Evolutionary conservation across 306 rosid genomes (phyloP).

Genomic region (Quercus engelmannii): DNA sequence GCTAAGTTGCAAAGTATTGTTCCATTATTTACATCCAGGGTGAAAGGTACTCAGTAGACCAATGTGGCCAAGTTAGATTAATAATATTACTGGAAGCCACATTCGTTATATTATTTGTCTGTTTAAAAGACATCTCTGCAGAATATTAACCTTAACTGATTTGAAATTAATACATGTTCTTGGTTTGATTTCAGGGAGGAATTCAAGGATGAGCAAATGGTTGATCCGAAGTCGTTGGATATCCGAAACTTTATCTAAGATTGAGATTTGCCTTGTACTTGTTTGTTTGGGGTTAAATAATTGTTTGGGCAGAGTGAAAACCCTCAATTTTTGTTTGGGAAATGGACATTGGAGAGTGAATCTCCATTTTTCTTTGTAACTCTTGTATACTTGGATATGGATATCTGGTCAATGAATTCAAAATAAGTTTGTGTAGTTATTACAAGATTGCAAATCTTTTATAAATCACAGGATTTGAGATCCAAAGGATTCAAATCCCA

Average conservation of each 20-base stretch:
- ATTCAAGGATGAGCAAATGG: constrained; percentile 75
- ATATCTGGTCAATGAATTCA: not conserved
- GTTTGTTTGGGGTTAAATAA: constrained; percentile 19
- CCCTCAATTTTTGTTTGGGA: constrained; percentile 31
- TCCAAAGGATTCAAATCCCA: not conserved
- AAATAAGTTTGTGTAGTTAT: not conserved
- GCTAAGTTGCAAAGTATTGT: not conserved
- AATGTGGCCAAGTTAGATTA: not conserved
- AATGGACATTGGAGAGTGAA: constrained; percentile 22
- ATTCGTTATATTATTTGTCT: not conserved
- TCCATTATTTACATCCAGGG: not conserved
- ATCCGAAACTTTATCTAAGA: constrained; percentile 75
- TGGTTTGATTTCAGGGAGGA: constrained; percentile 74
- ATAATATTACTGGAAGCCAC: not conserved
- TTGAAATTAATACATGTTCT: not conserved
- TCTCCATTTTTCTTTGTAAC: constrained; percentile 30
- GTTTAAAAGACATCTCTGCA: not conserved
- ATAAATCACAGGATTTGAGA: not conserved
- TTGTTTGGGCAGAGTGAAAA: constrained; percentile 33
- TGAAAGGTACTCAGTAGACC: not conserved
- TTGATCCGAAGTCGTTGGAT: constrained; percentile 72
- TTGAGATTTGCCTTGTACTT: not conserved
- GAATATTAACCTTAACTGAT: not conserved
- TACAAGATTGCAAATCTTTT: not conserved
- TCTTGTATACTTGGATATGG: not conserved